Base-by-base conservation (phyloP, 164 flowering plant genomes). In the Annona squamosa region DNA sequence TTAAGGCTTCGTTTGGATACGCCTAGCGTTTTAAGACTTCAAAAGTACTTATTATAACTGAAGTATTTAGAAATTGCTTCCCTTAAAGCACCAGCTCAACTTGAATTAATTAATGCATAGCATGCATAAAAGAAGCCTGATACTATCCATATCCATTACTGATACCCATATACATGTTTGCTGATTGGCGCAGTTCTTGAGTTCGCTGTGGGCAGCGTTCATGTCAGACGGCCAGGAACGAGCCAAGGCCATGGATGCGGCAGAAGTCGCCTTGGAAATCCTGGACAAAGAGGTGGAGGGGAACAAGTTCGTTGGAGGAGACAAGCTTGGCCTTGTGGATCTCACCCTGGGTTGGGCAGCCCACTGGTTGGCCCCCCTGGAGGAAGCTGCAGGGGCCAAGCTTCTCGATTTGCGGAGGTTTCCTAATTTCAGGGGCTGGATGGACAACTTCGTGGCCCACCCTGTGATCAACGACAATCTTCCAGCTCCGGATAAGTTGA, bases 171-270 rank as follows among this genome's bases (percentile, higher is more conserved):
- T 26, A 26, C 37, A 26, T 26, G 37, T 26, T 26, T 26, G 37
- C 37, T 26, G 37, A 43, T 44, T 44, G 26, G 12, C 46, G 43
- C 69, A 73, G 75, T 73, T 63, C 63, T 0, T 46, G 13, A 44
- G 5, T 4, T 6, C 61, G 3, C 6, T 26, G n/a, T 64, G 59
- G 47, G 5, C 43, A 17, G 68, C 62, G 48, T 72, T 64, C 63
- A 18, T 26, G 42, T 26, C 75, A 1, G 75, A 77, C 2, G 83
- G 82, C 42, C 81, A 80, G 62, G 77, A 72, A 2, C 81, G 77
- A 67, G 77, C 68, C 62, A 74, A 78, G 72, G 82, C 77, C 13
- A 12, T 61, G 4, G 46, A 72, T 71, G 77, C 79, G 37, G 42
- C 71, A n/a, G 13, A 3, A 5, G 79, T 74, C 76, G 84, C 73